Conservation (phyloP, 2,329 filamentous ascomycete species). For the Amphichorda felina region DNA sequence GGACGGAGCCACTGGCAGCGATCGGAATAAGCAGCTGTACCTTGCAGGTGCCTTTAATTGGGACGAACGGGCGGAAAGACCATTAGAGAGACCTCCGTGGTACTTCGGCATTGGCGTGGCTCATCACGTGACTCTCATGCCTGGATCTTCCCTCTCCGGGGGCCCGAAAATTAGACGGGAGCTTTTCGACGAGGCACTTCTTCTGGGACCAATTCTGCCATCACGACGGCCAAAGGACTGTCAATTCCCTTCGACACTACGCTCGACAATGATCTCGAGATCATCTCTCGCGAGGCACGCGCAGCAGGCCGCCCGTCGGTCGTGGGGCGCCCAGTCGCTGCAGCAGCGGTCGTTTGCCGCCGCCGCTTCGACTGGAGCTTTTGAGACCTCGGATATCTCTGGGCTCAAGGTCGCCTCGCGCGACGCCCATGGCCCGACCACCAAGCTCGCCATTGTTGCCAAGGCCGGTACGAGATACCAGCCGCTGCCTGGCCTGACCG, state of each 20-base stretch:
- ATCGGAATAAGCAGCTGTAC: too few relatives aligned
- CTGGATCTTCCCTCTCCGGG: slow-evolving; percentile 12
- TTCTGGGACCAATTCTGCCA: slow-evolving; percentile 24
- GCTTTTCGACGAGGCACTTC: slow-evolving; percentile 30
- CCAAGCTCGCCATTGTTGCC: slow-evolving; percentile 80
- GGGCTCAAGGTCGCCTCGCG: slow-evolving; percentile 89
- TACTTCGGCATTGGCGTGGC: not conserved
- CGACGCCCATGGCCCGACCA: slow-evolving; percentile 79
- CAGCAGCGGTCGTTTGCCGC: slow-evolving; percentile 46
- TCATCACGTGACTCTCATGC: slow-evolving; percentile 23
- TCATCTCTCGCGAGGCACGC: slow-evolving; percentile 45
- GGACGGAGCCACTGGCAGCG: too few relatives aligned
- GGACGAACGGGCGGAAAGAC: too few relatives aligned
- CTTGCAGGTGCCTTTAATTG: too few relatives aligned
- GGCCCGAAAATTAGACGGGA: slow-evolving; percentile 31
- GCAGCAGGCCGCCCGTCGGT: slow-evolving; percentile 45
- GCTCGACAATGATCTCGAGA: slow-evolving; percentile 51
- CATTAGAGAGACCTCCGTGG: not conserved
- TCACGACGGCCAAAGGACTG: slow-evolving; percentile 29
- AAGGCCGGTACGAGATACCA: slow-evolving; percentile 94
- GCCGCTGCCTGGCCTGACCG: slow-evolving; percentile 76
- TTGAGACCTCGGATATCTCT: slow-evolving; percentile 74
- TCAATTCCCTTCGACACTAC: slow-evolving; percentile 44
- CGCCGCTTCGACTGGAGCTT: slow-evolving; percentile 59
- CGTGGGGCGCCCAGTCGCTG: slow-evolving; percentile 41